phyloP scores from a whole-genome alignment of 805 yeast genomes.

The Danielia reshetovae region DNA sequence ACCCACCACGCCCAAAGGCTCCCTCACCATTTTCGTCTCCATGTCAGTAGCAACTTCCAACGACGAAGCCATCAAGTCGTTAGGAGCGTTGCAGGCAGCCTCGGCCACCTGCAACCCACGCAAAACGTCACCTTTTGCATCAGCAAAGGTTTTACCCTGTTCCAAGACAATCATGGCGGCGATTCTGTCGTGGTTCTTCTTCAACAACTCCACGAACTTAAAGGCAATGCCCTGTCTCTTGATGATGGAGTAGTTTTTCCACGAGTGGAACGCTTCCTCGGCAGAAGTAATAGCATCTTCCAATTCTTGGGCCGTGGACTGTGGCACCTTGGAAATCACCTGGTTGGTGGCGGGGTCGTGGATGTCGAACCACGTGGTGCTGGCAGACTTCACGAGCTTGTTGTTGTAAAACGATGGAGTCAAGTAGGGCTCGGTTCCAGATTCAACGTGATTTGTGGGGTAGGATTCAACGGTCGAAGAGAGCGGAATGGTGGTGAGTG shows the following conservation, averaged over 20 bases:
- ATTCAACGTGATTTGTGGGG: constrained; percentile 39
- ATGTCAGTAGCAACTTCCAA: constrained; percentile 68
- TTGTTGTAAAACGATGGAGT: constrained; percentile 53
- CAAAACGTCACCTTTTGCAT: constrained; percentile 69
- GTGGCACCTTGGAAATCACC: constrained; percentile 67
- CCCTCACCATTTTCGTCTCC: constrained; percentile 75
- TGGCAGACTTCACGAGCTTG: constrained; percentile 45
- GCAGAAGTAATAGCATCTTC: constrained; percentile 65
- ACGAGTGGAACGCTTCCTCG: constrained; percentile 53
- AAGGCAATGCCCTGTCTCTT: constrained; percentile 71
- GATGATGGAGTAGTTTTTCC: constrained; percentile 55
- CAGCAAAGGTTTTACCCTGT: constrained; percentile 69
- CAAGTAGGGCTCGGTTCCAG: constrained; percentile 40
- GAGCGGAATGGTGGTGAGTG: constrained; percentile 12
- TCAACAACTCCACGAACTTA: constrained; percentile 61
- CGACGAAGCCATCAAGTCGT: constrained; percentile 58
- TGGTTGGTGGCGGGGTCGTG: constrained; percentile 73
- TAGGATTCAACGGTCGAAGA: constrained; percentile 31
- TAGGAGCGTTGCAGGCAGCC: constrained; percentile 62
- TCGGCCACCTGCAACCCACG: constrained; percentile 79
- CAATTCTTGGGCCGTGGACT: constrained; percentile 62
- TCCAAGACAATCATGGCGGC: constrained; percentile 52
- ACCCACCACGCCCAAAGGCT: constrained; percentile 72
- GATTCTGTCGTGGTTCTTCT: constrained; percentile 62
- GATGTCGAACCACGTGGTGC: constrained; percentile 58